Evolutionary conservation across 352 stramenopile genomes (phyloP).

Genomic region (Phytopythium delawarense): DNA sequence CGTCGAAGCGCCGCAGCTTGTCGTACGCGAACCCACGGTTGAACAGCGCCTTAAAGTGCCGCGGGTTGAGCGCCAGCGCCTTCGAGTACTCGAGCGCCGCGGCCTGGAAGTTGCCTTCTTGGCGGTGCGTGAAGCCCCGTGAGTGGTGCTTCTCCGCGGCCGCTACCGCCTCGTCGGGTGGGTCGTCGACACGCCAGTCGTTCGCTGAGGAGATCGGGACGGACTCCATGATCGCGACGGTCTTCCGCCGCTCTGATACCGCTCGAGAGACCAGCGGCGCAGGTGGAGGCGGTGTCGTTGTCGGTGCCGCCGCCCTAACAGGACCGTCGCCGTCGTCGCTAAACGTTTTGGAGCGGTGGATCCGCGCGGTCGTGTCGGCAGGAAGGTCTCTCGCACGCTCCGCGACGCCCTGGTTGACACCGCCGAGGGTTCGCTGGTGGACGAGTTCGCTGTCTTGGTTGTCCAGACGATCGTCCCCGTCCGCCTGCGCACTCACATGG

Average conservation of each 20-base stretch:
- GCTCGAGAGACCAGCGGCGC: background rate
- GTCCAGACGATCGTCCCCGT: background rate
- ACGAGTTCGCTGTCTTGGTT: background rate
- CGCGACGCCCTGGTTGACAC: background rate
- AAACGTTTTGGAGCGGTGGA: background rate
- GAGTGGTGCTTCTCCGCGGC: constrained; percentile 55
- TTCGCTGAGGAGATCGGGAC: background rate
- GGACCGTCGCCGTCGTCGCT: background rate
- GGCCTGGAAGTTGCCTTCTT: constrained; percentile 77
- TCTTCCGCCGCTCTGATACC: background rate
- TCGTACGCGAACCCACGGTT: constrained; percentile 87
- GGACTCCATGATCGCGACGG: constrained; percentile 19
- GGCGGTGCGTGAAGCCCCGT: constrained; percentile 64
- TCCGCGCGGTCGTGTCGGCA: background rate
- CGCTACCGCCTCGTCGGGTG: constrained; percentile 7
- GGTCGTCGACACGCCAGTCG: background rate
- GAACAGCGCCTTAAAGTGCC: constrained; percentile 88
- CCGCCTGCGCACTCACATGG: background rate
- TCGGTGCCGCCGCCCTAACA: background rate
- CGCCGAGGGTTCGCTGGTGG: background rate
- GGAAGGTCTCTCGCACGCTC: background rate
- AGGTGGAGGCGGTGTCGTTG: background rate
- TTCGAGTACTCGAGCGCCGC: constrained; percentile 77
- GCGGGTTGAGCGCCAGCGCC: constrained; percentile 64
- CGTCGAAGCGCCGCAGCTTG: constrained; percentile 74